phyloP scores from a whole-genome alignment of 2,329 filamentous ascomycete genomes.

The Aspergillus novofumigatus region DNA sequence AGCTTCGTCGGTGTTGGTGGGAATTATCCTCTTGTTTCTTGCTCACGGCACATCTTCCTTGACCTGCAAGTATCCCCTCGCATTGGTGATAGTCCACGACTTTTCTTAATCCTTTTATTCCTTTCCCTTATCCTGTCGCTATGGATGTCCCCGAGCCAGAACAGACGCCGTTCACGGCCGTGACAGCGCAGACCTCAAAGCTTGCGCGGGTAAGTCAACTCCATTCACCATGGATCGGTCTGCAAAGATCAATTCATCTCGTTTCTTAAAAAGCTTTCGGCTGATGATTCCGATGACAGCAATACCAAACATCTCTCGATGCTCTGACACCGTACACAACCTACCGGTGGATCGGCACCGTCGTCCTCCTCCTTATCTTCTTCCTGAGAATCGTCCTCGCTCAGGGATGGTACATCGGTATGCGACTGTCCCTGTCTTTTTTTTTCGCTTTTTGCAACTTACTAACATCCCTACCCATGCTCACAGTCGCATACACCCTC shows the following conservation, averaged over 20 bases:
- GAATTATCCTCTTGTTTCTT: neutral
- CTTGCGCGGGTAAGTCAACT: slow-evolving; percentile 38
- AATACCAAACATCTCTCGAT: slow-evolving; percentile 92
- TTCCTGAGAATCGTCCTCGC: slow-evolving; percentile 84
- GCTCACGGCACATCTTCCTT: neutral
- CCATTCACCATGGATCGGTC: neutral
- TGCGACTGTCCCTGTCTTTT: slow-evolving; percentile 14
- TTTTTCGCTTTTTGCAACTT: neutral
- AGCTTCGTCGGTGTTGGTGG: neutral
- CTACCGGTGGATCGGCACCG: slow-evolving; percentile 90
- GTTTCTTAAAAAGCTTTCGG: neutral
- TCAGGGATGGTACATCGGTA: slow-evolving; percentile 99
- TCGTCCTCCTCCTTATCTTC: slow-evolving; percentile 69
- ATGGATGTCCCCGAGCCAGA: slow-evolving; percentile 90
- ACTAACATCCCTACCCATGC: neutral
- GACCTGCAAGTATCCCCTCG: neutral
- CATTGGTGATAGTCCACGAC: neutral
- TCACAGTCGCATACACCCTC: slow-evolving; percentile 85
- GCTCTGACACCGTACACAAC: slow-evolving; percentile 83
- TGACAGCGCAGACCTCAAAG: slow-evolving; percentile 71
- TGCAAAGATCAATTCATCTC: neutral
- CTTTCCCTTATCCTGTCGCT: slow-evolving; percentile 15
- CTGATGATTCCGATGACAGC: slow-evolving; percentile 47
- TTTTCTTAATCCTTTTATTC: neutral
- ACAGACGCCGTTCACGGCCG: slow-evolving; percentile 84